Percentiles rank a stretch among this genome's conserved stretches.
phyloP scores from a whole-genome alignment of 202 grass and related monocot genomes.

The Elaeis oleifera region DNA sequence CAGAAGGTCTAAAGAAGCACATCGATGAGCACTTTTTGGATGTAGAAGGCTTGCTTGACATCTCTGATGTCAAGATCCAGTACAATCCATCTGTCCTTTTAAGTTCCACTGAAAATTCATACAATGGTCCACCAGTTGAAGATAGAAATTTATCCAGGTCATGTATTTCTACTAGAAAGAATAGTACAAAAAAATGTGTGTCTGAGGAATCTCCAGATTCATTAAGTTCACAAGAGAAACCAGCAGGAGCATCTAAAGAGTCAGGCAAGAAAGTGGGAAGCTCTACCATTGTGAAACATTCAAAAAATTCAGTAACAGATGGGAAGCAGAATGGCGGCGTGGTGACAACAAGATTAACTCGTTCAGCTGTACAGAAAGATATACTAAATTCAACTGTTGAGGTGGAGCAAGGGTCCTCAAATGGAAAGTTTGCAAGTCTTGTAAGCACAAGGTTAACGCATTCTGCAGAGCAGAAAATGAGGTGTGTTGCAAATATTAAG shows the following conservation, averaged over 20 bases:
- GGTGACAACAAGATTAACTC: slow-evolving; percentile 33
- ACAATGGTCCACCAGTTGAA: neutral
- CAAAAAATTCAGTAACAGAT: neutral
- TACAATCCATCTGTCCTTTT: neutral
- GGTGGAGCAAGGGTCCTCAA: neutral
- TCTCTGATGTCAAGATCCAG: neutral
- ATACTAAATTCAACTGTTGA: neutral
- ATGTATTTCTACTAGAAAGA: neutral
- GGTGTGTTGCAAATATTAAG: neutral
- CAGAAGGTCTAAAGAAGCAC: neutral
- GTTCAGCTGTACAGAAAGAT: slow-evolving; percentile 19
- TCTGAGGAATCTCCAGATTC: slow-evolving; percentile 18
- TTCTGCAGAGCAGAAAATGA: neutral
- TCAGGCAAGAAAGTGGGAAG: neutral
- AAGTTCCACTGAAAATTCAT: neutral
- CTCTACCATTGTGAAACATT: neutral
- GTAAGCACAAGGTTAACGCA: neutral
- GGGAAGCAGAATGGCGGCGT: neutral
- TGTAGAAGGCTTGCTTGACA: neutral
- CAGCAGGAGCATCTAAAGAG: slow-evolving; percentile 4
- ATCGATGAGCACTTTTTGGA: neutral
- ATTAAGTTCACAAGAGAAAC: slow-evolving; percentile 1
- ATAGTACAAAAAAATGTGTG: neutral
- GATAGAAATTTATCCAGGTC: neutral
- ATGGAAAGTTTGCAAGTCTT: neutral